These are phyloP conservation scores for Exserohilum turcica DNA, from an alignment of 2,329 filamentous ascomycete species.

Conservation along the genomic window DNA sequence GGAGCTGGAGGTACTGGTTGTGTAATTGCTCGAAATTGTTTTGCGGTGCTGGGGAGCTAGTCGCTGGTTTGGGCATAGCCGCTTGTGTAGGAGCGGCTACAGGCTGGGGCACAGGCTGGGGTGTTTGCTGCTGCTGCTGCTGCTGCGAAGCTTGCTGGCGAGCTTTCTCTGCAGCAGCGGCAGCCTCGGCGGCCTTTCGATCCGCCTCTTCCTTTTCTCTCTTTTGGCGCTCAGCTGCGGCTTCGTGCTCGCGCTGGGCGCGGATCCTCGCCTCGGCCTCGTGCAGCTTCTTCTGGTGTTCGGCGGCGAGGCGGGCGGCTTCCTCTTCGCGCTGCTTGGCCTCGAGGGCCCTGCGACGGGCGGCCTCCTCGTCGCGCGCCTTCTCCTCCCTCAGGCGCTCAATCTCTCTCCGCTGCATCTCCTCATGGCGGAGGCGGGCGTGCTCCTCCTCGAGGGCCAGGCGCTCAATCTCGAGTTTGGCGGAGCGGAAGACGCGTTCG, in stretches of 20 bases:
- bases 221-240: constrained; percentile 34
- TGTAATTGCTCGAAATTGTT: constrained; percentile 39
- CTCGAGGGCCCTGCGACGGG: constrained; percentile 42
- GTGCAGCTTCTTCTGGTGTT: constrained; percentile 35
- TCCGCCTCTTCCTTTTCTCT: constrained; percentile 39
- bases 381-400: constrained; percentile 52
- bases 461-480: constrained; percentile 59
- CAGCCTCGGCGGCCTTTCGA: constrained; percentile 36
- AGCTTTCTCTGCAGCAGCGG: constrained; percentile 33
- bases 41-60: constrained; percentile 14
- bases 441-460: constrained; percentile 52
- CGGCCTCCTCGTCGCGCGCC: constrained; percentile 49
- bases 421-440: constrained; percentile 39
- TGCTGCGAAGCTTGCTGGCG: constrained; percentile 22
- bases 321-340: constrained; percentile 42
- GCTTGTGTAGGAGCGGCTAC: constrained; percentile 10
- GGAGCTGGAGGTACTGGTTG: constrained; percentile 42
- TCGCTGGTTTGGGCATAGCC: constrained; percentile 7
- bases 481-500: constrained; percentile 64
- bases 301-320: constrained; percentile 32
- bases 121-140: constrained; percentile 7
- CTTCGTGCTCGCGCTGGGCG: constrained; percentile 39
- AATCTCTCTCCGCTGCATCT: constrained; percentile 45
- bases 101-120: not conserved
- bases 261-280: constrained; percentile 40